These are phyloP conservation scores for Colletotrichum neosansevieriae DNA, from an alignment of 2,329 filamentous ascomycete genomes.

Conservation along the genomic window DNA sequence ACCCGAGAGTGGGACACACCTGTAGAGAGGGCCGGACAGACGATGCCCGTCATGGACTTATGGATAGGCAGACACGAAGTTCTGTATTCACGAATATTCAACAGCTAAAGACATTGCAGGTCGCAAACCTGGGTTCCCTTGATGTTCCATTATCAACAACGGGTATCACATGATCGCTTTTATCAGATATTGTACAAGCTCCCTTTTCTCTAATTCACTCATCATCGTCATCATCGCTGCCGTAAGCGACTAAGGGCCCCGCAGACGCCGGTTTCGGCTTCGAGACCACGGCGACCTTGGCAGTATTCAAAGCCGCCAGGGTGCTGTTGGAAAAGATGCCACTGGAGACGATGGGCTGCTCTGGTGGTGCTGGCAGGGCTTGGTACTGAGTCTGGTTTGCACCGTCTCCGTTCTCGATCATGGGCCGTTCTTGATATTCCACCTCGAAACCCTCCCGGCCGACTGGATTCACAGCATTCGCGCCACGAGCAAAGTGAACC, in stretches of 20 bases:
- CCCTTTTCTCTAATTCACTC: slow-evolving; percentile 46
- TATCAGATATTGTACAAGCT: slow-evolving; percentile 78
- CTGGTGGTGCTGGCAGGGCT: slow-evolving; percentile 44
- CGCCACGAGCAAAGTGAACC: slow-evolving; percentile 88
- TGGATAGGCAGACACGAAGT: slow-evolving; percentile 88
- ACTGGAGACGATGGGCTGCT: slow-evolving; percentile 53
- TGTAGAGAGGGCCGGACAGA: slow-evolving; percentile 78
- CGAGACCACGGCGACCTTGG: slow-evolving; percentile 65
- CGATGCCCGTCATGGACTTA: slow-evolving; percentile 81
- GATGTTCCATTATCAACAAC: slow-evolving; percentile 38
- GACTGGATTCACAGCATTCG: slow-evolving; percentile 72
- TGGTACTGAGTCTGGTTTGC: slow-evolving; percentile 49
- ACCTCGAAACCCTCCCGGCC: slow-evolving; percentile 71
- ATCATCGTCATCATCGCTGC: slow-evolving; percentile 85
- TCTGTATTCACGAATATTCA: slow-evolving; percentile 88
- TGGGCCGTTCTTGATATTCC: slow-evolving; percentile 70
- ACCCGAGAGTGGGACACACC: slow-evolving; percentile 68
- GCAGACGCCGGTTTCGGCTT: slow-evolving; percentile 66
- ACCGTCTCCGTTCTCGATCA: slow-evolving; percentile 65
- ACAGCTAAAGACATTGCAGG: slow-evolving; percentile 66
- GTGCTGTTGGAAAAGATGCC: slow-evolving; percentile 88
- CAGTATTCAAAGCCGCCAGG: slow-evolving; percentile 78
- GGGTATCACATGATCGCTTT: slow-evolving; percentile 39
- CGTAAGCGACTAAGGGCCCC: slow-evolving; percentile 88
- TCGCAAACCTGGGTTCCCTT: slow-evolving; percentile 21